Conservation (phyloP, 2,329 filamentous ascomycete species). For the Aspergillus aculeatus region DNA sequence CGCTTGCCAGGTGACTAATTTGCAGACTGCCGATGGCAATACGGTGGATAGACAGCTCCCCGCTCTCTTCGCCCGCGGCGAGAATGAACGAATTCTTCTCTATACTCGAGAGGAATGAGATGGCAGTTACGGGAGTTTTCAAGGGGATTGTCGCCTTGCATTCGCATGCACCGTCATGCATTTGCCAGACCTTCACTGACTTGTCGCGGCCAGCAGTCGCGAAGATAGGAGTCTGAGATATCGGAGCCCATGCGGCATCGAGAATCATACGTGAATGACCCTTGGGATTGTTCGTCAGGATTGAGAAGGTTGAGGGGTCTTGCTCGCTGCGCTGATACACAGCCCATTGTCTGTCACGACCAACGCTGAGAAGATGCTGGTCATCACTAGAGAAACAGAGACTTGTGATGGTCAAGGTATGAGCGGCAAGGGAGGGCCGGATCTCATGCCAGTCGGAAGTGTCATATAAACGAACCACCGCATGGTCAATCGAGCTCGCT, state of each 20-base stretch:
- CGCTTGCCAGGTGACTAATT: constrained; percentile 27
- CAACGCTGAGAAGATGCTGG: constrained; percentile 76
- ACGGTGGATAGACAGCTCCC: constrained; percentile 44
- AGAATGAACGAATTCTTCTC: constrained; percentile 37
- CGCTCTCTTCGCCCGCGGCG: constrained; percentile 50
- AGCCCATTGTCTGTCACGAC: constrained; percentile 87
- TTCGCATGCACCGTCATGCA: constrained; percentile 45
- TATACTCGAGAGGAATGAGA: constrained; percentile 59
- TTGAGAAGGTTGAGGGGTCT: constrained; percentile 51
- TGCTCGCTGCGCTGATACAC: constrained; percentile 63
- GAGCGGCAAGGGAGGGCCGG: constrained; percentile 75
- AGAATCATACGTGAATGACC: constrained; percentile 92
- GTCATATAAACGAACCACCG: constrained; percentile 88
- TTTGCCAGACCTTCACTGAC: constrained; percentile 69
- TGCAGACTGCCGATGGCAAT: constrained; percentile 35
- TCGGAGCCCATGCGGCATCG: constrained; percentile 77
- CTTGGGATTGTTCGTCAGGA: constrained; percentile 69
- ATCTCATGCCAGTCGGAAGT: constrained; percentile 85
- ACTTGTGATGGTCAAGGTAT: constrained; percentile 80
- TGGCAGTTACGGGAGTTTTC: constrained; percentile 65
- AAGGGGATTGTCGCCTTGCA: constrained; percentile 56
- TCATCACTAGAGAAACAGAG: constrained; percentile 78
- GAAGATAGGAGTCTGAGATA: constrained; percentile 55
- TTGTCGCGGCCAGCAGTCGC: constrained; percentile 91
- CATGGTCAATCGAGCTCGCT: constrained; percentile 88